phyloP scores from a whole-genome alignment of 2,329 filamentous ascomycete species.

The Trichophyton verrucosum region DNA sequence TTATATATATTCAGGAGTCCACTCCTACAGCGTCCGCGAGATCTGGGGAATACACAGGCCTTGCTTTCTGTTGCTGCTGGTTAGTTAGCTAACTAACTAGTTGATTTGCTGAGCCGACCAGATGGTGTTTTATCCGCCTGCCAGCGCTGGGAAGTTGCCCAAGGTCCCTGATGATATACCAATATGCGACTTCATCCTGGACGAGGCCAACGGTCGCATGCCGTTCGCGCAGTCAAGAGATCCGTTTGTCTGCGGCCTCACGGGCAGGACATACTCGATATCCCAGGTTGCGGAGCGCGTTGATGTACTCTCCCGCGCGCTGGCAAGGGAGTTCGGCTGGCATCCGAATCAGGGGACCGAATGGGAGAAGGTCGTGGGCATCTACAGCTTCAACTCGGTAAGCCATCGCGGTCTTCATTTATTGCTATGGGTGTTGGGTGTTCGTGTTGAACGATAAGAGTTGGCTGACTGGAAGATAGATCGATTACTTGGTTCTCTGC shows the following conservation, averaged over 20 bases:
- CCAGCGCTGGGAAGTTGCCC: slow-evolving; percentile 29
- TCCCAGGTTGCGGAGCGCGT: slow-evolving; percentile 53
- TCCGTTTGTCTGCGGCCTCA: slow-evolving; percentile 66
- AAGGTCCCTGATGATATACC: slow-evolving; percentile 62
- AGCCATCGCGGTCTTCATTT: slow-evolving; percentile 13
- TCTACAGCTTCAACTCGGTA: slow-evolving; percentile 74
- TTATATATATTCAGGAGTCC: background rate
- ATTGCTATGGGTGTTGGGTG: too few relatives aligned
- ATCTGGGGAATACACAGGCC: too few relatives aligned
- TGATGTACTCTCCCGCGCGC: slow-evolving; percentile 53
- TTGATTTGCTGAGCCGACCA: background rate
- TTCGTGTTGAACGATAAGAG: too few relatives aligned
- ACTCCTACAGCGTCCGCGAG: background rate
- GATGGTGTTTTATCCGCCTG: slow-evolving; percentile 37
- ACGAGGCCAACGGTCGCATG: slow-evolving; percentile 56
- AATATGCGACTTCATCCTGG: slow-evolving; percentile 63
- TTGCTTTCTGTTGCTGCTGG: too few relatives aligned
- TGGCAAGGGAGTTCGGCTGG: slow-evolving; percentile 61
- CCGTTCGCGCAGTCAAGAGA: slow-evolving; percentile 51
- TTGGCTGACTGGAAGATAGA: slow-evolving; percentile 30
- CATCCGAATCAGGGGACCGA: slow-evolving; percentile 56
- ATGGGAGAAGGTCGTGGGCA: slow-evolving; percentile 67
- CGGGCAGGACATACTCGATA: slow-evolving; percentile 53
- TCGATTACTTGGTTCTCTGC: slow-evolving; percentile 60
- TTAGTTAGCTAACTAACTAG: background rate